Base-by-base conservation (phyloP, 495 filamentous ascomycete species). In the Aspergillus cavernicola region DNA sequence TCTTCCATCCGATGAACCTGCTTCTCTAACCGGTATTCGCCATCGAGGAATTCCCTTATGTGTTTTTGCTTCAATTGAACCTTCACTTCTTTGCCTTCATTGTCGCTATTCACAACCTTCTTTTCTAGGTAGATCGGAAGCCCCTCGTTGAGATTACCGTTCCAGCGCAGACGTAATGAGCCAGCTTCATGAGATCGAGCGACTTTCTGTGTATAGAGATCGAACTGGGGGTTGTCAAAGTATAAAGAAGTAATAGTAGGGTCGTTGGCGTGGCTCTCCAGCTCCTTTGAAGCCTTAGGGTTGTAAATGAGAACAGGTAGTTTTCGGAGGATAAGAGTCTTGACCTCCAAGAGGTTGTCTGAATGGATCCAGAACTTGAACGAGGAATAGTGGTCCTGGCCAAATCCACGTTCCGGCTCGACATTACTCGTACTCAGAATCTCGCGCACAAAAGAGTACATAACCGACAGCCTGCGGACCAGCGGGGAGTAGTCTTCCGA, bases 341-440 rank as follows among this genome's bases (percentile, higher is more conserved):
- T 97, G 56, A 96, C 88, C 71, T 98, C 93, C 43, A 97, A 81
- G 11, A 97, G 74, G 65, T 98, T 97, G 58, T 97, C 93, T 1
- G 81, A 75, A 63, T 98, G 93, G 12, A 98, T 86, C 93, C 95
- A 98, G 74, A 97, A 98, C 74, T 97, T 98, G 69, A 93, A 84
- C 20, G 90, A 89, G n/a, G 82, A 88, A 66, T 95, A 97, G 50
- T 79, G 78, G 61, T 92, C 82, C 13, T 72, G 79, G 29, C 74
- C 78, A 18, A 71, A 67, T 10, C 71, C 70, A 51, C 61, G 64
- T 38, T 72, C 76, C 20, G 68, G 60, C 60, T 76, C 75, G 39
- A 62, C 61, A 53, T 55, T 78, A 12, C 74, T 74, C 45, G 91
- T 81, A 36, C 60, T 71, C 40, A 95, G 72, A 33, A 86, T 83